A percentile compares a stretch with the other conserved stretches of the same genome.
Conservation (phyloP, 208 protist species). For the Wallacemonas sp. region DNA sequence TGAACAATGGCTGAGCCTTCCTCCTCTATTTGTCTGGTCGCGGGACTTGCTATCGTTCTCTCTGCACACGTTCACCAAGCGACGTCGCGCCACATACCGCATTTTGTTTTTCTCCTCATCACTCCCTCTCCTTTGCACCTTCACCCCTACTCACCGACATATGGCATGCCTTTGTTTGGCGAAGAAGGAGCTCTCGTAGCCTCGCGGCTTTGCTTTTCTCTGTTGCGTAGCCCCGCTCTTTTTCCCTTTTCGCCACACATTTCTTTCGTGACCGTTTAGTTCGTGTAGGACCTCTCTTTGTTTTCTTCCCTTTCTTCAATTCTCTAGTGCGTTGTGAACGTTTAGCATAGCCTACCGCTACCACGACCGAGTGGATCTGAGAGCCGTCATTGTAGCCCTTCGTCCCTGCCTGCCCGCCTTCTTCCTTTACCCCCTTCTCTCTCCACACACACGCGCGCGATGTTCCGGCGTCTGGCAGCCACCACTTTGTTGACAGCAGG, state of each 20-base stretch:
- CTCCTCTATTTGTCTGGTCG: no score
- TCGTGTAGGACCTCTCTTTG: no score
- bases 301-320: not conserved
- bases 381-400: not conserved
- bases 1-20: no score
- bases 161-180: not conserved
- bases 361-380: not conserved
- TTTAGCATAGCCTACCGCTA: no score
- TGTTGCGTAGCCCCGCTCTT: slow-evolving; percentile 1
- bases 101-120: not conserved
- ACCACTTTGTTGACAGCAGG: slow-evolving; percentile 11
- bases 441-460: slow-evolving; percentile 19
- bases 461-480: slow-evolving; percentile 29
- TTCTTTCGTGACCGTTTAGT: not conserved
- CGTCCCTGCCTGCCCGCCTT: not conserved
- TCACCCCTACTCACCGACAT: not conserved
- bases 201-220: not conserved
- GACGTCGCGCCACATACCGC: not conserved
- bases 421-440: not conserved
- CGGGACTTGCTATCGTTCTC: no score
- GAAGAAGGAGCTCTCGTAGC: slow-evolving; percentile 4
- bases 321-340: not conserved
- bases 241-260: not conserved
- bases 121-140: not conserved
- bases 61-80: no score